A percentile compares a stretch with the other conserved stretches of the same genome.
These are phyloP conservation scores for Lumnitzera littorea DNA, from an alignment of 345 rosid species.

Conservation along the genomic window DNA sequence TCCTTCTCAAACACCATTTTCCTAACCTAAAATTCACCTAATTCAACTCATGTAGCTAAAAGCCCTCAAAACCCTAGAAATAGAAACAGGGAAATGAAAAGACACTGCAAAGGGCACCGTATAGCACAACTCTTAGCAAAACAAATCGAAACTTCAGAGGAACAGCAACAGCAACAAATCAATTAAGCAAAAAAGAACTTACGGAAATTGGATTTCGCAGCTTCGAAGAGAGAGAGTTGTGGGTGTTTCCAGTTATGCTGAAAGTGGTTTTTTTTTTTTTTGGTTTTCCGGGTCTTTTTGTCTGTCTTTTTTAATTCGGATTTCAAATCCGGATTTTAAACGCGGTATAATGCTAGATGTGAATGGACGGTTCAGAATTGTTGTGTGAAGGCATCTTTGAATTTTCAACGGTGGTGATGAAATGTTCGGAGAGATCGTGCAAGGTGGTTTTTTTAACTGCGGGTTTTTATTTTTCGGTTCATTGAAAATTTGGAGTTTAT, in stretches of 20 bases:
- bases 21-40: too few species aligned
- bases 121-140: too few species aligned
- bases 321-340: slow-evolving; percentile 65
- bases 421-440: background rate
- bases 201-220: background rate
- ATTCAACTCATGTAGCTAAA: too few species aligned
- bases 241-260: too few species aligned
- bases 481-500: too few species aligned
- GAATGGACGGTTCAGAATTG: slow-evolving; percentile 41
- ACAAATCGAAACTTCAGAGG: too few species aligned
- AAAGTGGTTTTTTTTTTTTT: background rate
- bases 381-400: background rate
- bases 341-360: slow-evolving; percentile 32
- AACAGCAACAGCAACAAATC: background rate
- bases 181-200: background rate
- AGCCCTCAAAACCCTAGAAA: too few species aligned
- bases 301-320: slow-evolving; percentile 26
- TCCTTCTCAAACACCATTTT: too few species aligned
- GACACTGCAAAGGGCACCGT: too few species aligned
- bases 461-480: too few species aligned
- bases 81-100: too few species aligned
- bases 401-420: slow-evolving; percentile 15
- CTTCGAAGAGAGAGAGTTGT: background rate
- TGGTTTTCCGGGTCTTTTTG: background rate
- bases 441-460: too few species aligned